Conservation (phyloP, 1,284 basidiomycete genomes). For the Cryptococcus sp. region DNA sequence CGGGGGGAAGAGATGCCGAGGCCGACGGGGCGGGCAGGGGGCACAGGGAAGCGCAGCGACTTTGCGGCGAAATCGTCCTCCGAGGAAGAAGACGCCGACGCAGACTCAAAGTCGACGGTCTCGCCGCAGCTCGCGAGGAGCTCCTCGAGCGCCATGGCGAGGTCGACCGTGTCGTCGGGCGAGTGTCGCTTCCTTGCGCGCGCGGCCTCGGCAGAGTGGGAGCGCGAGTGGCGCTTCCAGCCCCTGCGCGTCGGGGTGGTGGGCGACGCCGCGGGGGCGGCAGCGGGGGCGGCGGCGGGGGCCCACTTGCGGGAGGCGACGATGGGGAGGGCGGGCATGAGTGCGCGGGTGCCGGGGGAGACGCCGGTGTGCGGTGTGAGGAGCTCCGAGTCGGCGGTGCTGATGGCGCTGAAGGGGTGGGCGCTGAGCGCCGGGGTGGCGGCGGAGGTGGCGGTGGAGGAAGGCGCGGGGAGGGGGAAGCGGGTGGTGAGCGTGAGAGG, state of each 20-base stretch:
- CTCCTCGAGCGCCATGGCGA: slow-evolving; percentile 25
- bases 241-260: slow-evolving; percentile 2
- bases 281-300: neutral
- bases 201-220: neutral
- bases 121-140: slow-evolving; percentile 26
- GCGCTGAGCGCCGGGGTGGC: slow-evolving; percentile 3
- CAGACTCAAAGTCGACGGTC: neutral
- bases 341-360: slow-evolving; percentile 1
- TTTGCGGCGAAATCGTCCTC: slow-evolving; percentile 7
- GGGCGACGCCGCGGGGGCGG: too few relatives aligned
- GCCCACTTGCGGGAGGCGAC: slow-evolving; percentile 16
- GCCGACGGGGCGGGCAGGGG: slow-evolving; percentile 3
- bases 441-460: slow-evolving; percentile 1
- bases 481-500: slow-evolving; percentile 14
- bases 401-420: slow-evolving; percentile 5
- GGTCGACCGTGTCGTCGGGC: slow-evolving; percentile 16
- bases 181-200: neutral
- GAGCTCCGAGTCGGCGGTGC: slow-evolving; percentile 8
- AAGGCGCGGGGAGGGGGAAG: slow-evolving; percentile 5
- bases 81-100: neutral
- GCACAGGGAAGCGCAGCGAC: slow-evolving; percentile 11
- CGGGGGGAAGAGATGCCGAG: neutral
- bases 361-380: slow-evolving; percentile 1
- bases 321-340: slow-evolving; percentile 28
- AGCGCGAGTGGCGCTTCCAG: neutral